Conservation (phyloP, 1,139 yeast species). For the Blastobotrys malaysiensis region DNA sequence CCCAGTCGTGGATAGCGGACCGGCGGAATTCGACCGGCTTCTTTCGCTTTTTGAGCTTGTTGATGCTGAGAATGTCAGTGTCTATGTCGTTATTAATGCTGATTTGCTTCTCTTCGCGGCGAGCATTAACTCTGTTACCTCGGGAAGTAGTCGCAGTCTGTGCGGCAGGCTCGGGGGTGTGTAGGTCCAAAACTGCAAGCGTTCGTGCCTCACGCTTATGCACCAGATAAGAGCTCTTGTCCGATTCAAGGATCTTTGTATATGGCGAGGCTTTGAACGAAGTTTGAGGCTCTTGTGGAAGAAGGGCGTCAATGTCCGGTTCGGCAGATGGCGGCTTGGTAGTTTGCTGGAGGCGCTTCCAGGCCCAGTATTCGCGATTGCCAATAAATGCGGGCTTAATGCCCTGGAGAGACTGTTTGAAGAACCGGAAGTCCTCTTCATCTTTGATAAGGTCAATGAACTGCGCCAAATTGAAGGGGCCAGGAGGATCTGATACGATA, state of each 20-base stretch:
- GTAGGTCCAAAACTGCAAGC: not conserved
- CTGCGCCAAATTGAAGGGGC: slow-evolving; percentile 4
- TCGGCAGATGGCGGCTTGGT: not conserved
- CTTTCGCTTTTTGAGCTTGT: slow-evolving; percentile 77
- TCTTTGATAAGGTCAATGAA: slow-evolving; percentile 56
- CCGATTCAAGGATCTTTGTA: slow-evolving; percentile 62
- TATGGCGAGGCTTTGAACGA: slow-evolving; percentile 68
- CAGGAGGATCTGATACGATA: slow-evolving; percentile 3
- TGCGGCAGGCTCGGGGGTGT: not conserved
- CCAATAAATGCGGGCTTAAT: slow-evolving; percentile 34
- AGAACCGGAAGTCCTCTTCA: slow-evolving; percentile 60
- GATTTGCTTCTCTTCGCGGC: slow-evolving; percentile 88
- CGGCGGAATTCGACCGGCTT: slow-evolving; percentile 95
- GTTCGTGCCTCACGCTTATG: slow-evolving; percentile 50
- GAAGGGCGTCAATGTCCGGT: not conserved
- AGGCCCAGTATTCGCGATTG: slow-evolving; percentile 58
- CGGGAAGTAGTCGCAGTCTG: slow-evolving; percentile 61
- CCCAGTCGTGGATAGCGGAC: slow-evolving; percentile 98
- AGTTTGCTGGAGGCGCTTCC: slow-evolving; percentile 46
- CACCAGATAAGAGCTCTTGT: slow-evolving; percentile 72
- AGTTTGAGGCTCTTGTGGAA: slow-evolving; percentile 25
- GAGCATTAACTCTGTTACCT: slow-evolving; percentile 79
- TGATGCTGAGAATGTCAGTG: slow-evolving; percentile 72
- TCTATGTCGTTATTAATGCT: slow-evolving; percentile 52
- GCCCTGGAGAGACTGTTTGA: slow-evolving; percentile 42